Conservation (phyloP, 2,329 filamentous ascomycete species). For the Stagonosporopsis tanaceti region DNA sequence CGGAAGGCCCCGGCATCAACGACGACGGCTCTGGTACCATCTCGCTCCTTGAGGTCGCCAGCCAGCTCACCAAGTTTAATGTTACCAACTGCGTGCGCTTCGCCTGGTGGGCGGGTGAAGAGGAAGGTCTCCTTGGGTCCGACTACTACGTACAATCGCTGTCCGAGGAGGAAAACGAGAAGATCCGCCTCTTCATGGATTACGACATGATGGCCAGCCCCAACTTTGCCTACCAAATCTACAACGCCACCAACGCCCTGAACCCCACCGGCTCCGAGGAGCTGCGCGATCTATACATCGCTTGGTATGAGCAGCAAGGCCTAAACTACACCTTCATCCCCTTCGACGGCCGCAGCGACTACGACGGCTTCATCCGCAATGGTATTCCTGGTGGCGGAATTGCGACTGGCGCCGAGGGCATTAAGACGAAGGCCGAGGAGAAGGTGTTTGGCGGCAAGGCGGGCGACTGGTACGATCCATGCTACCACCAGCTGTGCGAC, state of each 20-base stretch:
- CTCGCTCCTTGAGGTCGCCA: slow-evolving; percentile 51
- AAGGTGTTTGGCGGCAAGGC: slow-evolving; percentile 50
- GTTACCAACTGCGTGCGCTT: slow-evolving; percentile 52
- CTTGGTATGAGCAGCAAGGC: slow-evolving; percentile 48
- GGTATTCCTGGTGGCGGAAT: slow-evolving; percentile 53
- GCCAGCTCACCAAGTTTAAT: slow-evolving; percentile 50
- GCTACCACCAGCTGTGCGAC: slow-evolving; percentile 53
- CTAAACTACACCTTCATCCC: slow-evolving; percentile 51
- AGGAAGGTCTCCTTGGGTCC: slow-evolving; percentile 51
- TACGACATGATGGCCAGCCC: slow-evolving; percentile 55
- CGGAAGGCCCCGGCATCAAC: slow-evolving; percentile 53
- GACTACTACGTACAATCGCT: slow-evolving; percentile 50
- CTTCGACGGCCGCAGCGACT: slow-evolving; percentile 53
- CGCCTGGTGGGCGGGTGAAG: slow-evolving; percentile 51
- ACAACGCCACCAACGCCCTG: slow-evolving; percentile 49
- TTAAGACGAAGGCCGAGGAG: slow-evolving; percentile 51
- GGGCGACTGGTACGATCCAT: slow-evolving; percentile 50
- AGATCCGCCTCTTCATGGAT: slow-evolving; percentile 54
- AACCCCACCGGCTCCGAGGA: slow-evolving; percentile 50
- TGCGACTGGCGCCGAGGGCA: slow-evolving; percentile 52
- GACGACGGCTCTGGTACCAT: slow-evolving; percentile 53
- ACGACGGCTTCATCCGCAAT: slow-evolving; percentile 52
- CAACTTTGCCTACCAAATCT: slow-evolving; percentile 52
- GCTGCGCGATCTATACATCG: slow-evolving; percentile 48
- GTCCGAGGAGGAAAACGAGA: slow-evolving; percentile 46